phyloP scores from a whole-genome alignment of 2,329 filamentous ascomycete genomes.

The Arthrobotrys conoides region DNA sequence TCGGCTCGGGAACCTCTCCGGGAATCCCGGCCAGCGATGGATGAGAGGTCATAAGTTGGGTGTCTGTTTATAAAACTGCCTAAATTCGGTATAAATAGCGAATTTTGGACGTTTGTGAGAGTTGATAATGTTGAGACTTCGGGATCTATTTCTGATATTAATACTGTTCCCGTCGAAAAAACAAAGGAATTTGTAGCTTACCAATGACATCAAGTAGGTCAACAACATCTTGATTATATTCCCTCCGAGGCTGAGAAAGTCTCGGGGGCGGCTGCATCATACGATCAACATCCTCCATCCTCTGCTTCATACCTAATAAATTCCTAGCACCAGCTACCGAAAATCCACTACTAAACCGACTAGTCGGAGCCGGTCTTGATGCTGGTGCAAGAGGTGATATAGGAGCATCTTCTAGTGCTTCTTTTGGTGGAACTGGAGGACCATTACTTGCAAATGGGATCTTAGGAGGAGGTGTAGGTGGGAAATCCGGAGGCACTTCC shows the following conservation, averaged over 20 bases:
- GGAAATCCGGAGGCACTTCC: constrained; percentile 48
- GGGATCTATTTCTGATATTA: constrained; percentile 74
- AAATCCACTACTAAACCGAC: constrained; percentile 35
- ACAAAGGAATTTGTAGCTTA: constrained; percentile 65
- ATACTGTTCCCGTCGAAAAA: neutral
- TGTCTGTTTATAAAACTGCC: constrained; percentile 81
- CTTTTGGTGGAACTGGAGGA: constrained; percentile 51
- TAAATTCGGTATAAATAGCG: constrained; percentile 86
- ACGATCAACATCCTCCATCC: constrained; percentile 45
- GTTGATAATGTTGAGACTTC: constrained; percentile 86
- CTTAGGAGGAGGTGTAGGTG: constrained; percentile 48
- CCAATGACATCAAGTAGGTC: constrained; percentile 79
- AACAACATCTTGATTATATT: constrained; percentile 76
- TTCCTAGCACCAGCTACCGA: constrained; percentile 48
- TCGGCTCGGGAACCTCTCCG: constrained; percentile 61
- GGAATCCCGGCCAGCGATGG: constrained; percentile 61
- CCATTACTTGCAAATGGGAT: constrained; percentile 31
- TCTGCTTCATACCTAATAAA: constrained; percentile 53
- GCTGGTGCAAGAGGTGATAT: constrained; percentile 1
- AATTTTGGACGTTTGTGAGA: constrained; percentile 90
- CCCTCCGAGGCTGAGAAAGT: constrained; percentile 62
- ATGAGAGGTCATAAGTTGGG: constrained; percentile 81
- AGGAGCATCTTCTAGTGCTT: constrained; percentile 32
- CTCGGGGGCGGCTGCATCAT: constrained; percentile 41
- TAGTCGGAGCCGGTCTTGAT: constrained; percentile 16